Evolutionary conservation across 768 basidiomycete species (phyloP), one percentile per base, ranked within the genome.

Genomic region (Mycena maculata): DNA sequence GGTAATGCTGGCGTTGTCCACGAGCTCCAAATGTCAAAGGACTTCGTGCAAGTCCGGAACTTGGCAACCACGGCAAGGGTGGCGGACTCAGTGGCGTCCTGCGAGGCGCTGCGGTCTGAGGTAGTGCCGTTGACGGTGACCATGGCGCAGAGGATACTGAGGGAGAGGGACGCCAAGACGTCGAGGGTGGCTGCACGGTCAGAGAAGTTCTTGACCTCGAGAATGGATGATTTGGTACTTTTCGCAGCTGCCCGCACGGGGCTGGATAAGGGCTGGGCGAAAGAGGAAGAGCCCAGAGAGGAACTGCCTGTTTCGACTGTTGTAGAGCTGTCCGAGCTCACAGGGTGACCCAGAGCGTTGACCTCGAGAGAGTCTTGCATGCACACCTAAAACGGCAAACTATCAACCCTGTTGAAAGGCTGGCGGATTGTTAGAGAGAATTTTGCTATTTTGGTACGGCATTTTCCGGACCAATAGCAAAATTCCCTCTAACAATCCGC

Each of bases 141-240:
- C 27, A 45, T 23, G 41, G 62, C 67, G 7, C 53, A 30, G 28
- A 58, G 20, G 18, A 64, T 38, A 25, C 53, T 47, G 45, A 64
- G 4, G 84, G 76, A 65, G 82, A 77, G 70, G 79, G 69, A 54
- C 83, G 77, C 2, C 39, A 18, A 41, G 39, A 41, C 39, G 16
- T 41, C 39, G 39, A 41, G 39, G 39, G 39, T 41, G 39, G 39
- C 39, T 18, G 39, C 39, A 41, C 39, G 39, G 39, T 41, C 39
- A 41, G 39, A 41, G 39, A 41, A 41, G 39, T 41, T 41, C 39
- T 41, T 41, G 39, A 41, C 39, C 39, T 41, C 39, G 16, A 41
- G 39, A 41, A 41, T 41, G 39, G 39, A 41, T 41, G 39, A 41
- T 41, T 41, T 41, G 39, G 39, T 41, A 18, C 39, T 41, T 41